Evolutionary conservation across 176 grass and related monocot genomes (phyloP), one percentile per base, ranked within the genome.

Genomic region (Aegilops longissima): DNA sequence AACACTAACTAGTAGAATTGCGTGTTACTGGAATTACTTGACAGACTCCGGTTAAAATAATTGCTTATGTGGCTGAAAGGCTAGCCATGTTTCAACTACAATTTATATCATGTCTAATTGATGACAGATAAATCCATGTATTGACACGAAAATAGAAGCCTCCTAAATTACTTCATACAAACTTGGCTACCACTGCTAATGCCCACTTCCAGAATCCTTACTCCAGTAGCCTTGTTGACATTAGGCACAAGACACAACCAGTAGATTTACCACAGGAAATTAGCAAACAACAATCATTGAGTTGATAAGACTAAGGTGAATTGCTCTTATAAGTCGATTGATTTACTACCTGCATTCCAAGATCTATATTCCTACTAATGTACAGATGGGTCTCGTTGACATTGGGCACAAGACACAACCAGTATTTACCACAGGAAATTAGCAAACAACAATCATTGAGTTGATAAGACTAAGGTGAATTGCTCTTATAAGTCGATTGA

Each of bases 301-400:
- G 68, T 76, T 63, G 5, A 47, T 5, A 45, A 61, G 18, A 35
- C 21, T 68, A 68, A 47, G 54, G 29, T 47, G 23, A 56, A 16
- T 2, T 59, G 27, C 17, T 36, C 25, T 12, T 58, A 29, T n/a
- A 75, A 85, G 42, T 30, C 0, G 0, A 80, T 47, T 68, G 39
- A 52, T 86, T 47, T 17, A 52, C n/a, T 56, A 96, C 97, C 92
- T 99, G 97, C 97, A 99, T 99, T 71, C 89, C 93, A 18, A 99
- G 97, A 94, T 99, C 97, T 34, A 34, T 34, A 34, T 34, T 34
- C 33, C 33, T 34, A 34, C 33, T 34, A 34, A 34, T 34, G 33
- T 34, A 34, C 33, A 34, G 33, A 34, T 34, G 33, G 33, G 30
- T 3, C 2, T 6, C 33, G 6, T 74, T 61, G 18, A 5, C n/a